Evolutionary conservation across 768 basidiomycete genomes (phyloP).

Genomic region (Pulveroboletus sp.): DNA sequence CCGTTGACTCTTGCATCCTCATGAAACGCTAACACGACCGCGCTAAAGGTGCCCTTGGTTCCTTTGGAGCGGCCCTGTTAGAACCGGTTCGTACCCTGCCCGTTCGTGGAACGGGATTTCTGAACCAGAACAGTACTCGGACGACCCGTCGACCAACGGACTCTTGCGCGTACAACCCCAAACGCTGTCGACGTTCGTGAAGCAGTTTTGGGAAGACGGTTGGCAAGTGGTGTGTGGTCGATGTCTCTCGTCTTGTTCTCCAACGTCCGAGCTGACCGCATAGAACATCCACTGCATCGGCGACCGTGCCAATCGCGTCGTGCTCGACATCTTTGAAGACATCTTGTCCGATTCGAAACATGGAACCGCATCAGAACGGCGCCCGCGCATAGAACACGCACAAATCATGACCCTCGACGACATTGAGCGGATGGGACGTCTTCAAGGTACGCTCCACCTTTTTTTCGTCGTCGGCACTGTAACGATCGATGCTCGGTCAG

Average conservation of each 20-base stretch:
- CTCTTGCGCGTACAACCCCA: conserved; percentile 60
- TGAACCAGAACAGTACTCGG: conserved; percentile 50
- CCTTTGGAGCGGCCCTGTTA: conserved; percentile 86
- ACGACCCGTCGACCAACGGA: conserved; percentile 68
- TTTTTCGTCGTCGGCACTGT: not conserved
- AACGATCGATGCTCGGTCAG: conserved; percentile 34
- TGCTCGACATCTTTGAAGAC: conserved; percentile 79
- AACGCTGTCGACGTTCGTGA: conserved; percentile 49
- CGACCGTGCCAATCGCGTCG: conserved; percentile 79
- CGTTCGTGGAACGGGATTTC: not conserved
- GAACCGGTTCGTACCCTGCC: conserved; percentile 42
- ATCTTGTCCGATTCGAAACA: conserved; percentile 37
- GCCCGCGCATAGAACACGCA: conserved; percentile 89
- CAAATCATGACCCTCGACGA: conserved; percentile 79
- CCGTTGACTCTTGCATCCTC: not conserved
- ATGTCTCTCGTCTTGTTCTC: not conserved
- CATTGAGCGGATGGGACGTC: conserved; percentile 58
- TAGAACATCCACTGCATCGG: conserved; percentile 90
- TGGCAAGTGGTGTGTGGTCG: conserved; percentile 74
- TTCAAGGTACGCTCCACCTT: conserved; percentile 56
- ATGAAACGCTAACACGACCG: conserved; percentile 5
- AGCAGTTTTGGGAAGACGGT: conserved; percentile 62
- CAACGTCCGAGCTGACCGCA: not conserved
- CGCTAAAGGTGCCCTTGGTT: conserved; percentile 74
- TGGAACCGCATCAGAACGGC: conserved; percentile 36